Conservation (phyloP, 2,329 filamentous ascomycete species). For the Coniochaeta hoffmannii region DNA sequence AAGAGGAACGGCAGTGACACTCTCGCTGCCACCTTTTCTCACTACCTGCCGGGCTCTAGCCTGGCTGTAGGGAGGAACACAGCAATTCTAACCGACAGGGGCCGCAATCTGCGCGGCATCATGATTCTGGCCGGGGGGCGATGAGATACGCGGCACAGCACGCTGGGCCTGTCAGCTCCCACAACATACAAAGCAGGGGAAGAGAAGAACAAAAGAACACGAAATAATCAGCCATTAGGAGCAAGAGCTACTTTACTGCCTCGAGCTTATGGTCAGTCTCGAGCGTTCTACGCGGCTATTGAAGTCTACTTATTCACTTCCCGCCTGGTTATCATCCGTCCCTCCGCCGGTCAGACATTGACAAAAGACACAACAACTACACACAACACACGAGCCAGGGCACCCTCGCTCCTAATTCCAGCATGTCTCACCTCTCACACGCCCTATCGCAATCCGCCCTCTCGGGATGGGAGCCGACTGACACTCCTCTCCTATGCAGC, state of each 20-base stretch:
- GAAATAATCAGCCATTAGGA: too few relatives aligned
- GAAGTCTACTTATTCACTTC: too few relatives aligned
- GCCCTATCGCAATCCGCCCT: not conserved
- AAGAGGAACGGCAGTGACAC: slow-evolving; percentile 3
- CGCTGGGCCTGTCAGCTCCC: not conserved
- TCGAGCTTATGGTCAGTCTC: too few relatives aligned
- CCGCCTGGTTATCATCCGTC: too few relatives aligned
- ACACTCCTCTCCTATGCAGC: slow-evolving; percentile 21
- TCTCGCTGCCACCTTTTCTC: slow-evolving; percentile 37
- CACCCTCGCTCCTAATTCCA: too few relatives aligned
- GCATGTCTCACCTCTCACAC: not conserved
- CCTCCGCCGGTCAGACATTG: too few relatives aligned
- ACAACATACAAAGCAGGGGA: not conserved
- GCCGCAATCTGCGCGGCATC: not conserved
- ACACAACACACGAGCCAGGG: too few relatives aligned
- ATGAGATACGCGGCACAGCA: not conserved
- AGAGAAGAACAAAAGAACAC: not conserved
- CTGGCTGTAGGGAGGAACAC: slow-evolving; percentile 43
- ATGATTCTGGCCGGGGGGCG: not conserved
- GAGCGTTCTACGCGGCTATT: too few relatives aligned
- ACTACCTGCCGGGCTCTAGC: slow-evolving; percentile 40
- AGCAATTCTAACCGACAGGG: not conserved
- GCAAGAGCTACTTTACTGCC: too few relatives aligned
- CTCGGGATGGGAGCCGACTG: not conserved
- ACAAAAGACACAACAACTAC: too few relatives aligned